phyloP scores from a whole-genome alignment of 2,329 filamentous ascomycete genomes.

The Fonsecaea erecta region DNA sequence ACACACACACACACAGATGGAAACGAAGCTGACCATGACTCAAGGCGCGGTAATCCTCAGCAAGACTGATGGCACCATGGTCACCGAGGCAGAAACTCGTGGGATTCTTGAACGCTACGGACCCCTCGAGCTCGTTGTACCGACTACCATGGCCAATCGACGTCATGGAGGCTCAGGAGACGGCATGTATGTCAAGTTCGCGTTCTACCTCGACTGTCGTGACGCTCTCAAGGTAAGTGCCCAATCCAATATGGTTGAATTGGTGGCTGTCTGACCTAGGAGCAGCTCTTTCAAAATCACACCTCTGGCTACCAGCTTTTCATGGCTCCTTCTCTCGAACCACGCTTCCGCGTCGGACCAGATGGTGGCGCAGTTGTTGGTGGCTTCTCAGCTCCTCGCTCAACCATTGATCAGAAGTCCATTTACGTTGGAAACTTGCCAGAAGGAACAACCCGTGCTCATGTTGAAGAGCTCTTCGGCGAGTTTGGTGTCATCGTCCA shows the following conservation, averaged over 20 bases:
- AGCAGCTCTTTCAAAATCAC: constrained; percentile 29
- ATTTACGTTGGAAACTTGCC: constrained; percentile 39
- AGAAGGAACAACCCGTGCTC: constrained; percentile 23
- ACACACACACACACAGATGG: not conserved
- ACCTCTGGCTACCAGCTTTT: constrained; percentile 24
- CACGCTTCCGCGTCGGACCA: constrained; percentile 16
- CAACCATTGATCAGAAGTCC: constrained; percentile 31
- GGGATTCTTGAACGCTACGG: constrained; percentile 32
- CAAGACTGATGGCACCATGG: constrained; percentile 25
- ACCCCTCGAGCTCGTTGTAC: constrained; percentile 26
- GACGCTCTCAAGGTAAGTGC: constrained; percentile 36
- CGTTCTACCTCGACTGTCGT: constrained; percentile 36
- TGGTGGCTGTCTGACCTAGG: constrained; percentile 3
- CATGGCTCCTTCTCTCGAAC: constrained; percentile 30
- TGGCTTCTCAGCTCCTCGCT: constrained; percentile 27
- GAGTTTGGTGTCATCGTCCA: constrained; percentile 32
- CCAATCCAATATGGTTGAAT: too few species aligned
- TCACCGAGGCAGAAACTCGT: constrained; percentile 33
- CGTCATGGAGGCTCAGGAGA: constrained; percentile 12
- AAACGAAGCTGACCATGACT: constrained; percentile 12
- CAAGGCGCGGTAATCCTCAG: constrained; percentile 35
- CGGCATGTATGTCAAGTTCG: constrained; percentile 36
- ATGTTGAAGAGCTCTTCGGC: constrained; percentile 29
- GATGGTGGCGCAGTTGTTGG: constrained; percentile 20
- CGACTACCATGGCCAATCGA: constrained; percentile 23